phyloP scores from a whole-genome alignment of 164 flowering plant genomes.

The Malania oleifera region DNA sequence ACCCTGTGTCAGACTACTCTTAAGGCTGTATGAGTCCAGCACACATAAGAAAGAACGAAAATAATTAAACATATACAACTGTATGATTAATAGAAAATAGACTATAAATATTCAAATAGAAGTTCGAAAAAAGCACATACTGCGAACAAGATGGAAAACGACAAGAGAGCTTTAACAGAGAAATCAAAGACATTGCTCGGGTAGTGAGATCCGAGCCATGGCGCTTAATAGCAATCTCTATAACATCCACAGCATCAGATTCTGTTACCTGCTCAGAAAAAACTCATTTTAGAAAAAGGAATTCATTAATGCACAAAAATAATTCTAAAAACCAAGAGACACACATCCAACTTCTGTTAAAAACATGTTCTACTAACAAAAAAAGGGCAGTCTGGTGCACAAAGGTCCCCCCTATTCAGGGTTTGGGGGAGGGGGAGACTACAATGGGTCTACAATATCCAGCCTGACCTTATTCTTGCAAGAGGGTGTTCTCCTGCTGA shows the following conservation, averaged over 20 bases:
- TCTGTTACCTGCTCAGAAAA: slow-evolving; percentile 74
- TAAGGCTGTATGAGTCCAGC: no score
- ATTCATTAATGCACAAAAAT: neutral
- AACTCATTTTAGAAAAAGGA: neutral
- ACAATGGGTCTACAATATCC: no score
- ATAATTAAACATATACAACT: no score
- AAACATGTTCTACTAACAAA: neutral
- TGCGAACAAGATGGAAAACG: slow-evolving; percentile 89
- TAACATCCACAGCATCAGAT: slow-evolving; percentile 81
- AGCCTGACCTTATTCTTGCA: no score
- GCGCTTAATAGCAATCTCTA: slow-evolving; percentile 62
- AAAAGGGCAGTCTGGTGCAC: neutral
- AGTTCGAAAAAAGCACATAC: slow-evolving; percentile 36
- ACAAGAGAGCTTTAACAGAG: slow-evolving; percentile 89
- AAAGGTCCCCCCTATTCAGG: neutral
- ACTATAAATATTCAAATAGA: neutral
- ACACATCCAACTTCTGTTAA: neutral
- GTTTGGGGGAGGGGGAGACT: no score
- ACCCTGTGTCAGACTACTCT: no score
- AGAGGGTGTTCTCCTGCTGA: no score
- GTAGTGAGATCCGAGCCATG: slow-evolving; percentile 74
- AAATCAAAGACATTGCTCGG: slow-evolving; percentile 77
- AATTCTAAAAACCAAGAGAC: neutral
- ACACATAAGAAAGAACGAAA: no score
- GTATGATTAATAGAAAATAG: neutral